Evolutionary conservation across 768 basidiomycete species (phyloP).

Genomic region (Solioccasus polychromus): DNA sequence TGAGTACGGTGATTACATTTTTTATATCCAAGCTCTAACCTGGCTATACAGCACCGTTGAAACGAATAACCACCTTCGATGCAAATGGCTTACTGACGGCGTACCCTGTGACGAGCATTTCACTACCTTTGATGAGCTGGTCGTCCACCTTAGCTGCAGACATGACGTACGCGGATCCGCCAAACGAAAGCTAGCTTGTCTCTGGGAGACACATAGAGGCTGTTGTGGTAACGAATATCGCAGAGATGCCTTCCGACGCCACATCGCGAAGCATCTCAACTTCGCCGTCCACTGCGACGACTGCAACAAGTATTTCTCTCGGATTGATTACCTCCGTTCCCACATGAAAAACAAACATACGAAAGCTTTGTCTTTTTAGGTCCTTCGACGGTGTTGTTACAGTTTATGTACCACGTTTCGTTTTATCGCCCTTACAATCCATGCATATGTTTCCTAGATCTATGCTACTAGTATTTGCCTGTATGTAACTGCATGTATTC

Average conservation of each 20-base stretch:
- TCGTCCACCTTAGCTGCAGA: neutral
- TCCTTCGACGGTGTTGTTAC: no score
- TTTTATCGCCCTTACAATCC: no score
- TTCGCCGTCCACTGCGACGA: neutral
- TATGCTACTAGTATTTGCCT: no score
- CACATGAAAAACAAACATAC: conserved; percentile 2
- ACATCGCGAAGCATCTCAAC: neutral
- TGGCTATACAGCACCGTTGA: neutral
- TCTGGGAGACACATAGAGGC: neutral
- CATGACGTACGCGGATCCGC: neutral
- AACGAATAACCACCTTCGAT: neutral
- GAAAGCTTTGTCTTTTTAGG: no score
- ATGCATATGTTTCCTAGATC: no score
- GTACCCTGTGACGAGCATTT: neutral
- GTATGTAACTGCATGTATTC: no score
- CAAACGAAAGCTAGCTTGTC: neutral
- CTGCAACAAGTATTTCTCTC: neutral
- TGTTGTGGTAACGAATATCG: neutral
- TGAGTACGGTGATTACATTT: neutral
- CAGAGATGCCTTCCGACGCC: conserved; percentile 2
- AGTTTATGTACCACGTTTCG: no score
- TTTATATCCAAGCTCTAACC: neutral
- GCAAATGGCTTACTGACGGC: neutral
- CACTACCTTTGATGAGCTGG: neutral
- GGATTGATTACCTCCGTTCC: neutral